Base-by-base conservation (phyloP, 805 yeast species). In the Pichia paraexigua region DNA sequence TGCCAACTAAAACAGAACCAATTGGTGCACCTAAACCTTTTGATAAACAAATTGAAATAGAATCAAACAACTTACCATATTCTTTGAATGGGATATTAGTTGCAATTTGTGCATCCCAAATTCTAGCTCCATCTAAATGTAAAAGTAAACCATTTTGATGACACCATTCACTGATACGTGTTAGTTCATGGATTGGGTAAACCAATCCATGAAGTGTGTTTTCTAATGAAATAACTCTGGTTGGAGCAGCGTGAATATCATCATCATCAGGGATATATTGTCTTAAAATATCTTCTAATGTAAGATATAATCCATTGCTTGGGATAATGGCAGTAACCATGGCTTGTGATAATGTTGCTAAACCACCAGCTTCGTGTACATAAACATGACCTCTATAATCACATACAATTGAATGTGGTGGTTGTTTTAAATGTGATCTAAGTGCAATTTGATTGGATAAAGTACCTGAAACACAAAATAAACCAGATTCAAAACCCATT, bases 111-210 rank as follows among this genome's bases (percentile, higher is more conserved):
- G 97, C 97, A 65, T 87, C 87, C 91, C 95, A 90, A 47, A 91
- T 70, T 60, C 98, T 78, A n/a, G 97, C 98, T 56, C 97, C 98
- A 65, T 91, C 98, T 60, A 90, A 79, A 62, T 92, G 97, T 58
- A 90, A 66, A 51, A 72, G 75, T 50, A 87, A 68, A 50, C 72
- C 74, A 58, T 82, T 74, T 28, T 70, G 76, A 49, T 74, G 72
- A 56, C 92, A 87, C 76, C 87, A 91, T 42, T 70, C 75, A 43
- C 85, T 76, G 59, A 91, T 91, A 51, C 79, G 77, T 52, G 71
- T 70, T 50, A 91, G 75, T 65, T 91, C 97, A 35, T 84, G 92
- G 43, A 83, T 60, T 10, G 98, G 98, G 66, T 79, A 77, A 44
- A 91, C 69, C 39, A 85, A 74, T 24, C 98, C 98, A 59, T 86